Evolutionary conservation across 495 filamentous ascomycete genomes (phyloP).

Genomic region (Hypoxylon fuscum): DNA sequence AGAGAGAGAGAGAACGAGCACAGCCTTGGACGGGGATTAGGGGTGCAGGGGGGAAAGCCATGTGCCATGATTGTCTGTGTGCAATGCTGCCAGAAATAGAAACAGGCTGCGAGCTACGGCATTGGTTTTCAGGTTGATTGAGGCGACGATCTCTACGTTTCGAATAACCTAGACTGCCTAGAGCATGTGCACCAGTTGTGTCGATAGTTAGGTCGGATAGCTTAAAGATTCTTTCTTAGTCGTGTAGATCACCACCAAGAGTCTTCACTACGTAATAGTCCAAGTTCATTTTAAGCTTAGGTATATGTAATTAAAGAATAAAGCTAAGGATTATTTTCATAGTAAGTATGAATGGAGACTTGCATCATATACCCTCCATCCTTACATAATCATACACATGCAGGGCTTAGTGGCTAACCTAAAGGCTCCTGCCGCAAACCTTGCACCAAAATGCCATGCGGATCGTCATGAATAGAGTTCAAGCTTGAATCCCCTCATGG

Average conservation of each 20-base stretch:
- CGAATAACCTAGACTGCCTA: constrained; percentile 5
- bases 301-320: no score
- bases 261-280: no score
- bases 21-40: constrained; percentile 26
- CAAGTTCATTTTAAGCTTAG: no score
- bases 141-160: constrained; percentile 31
- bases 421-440: constrained; percentile 39
- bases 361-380: background rate
- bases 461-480: constrained; percentile 33
- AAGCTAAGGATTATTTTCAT: no score
- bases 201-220: no score
- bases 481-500: constrained; percentile 44
- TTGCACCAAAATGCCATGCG: constrained; percentile 25
- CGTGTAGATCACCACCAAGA: no score
- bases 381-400: constrained; percentile 16
- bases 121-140: constrained; percentile 40
- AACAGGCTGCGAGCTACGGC: constrained; percentile 30
- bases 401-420: constrained; percentile 40
- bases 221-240: no score
- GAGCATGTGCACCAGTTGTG: constrained; percentile 28
- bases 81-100: constrained; percentile 38
- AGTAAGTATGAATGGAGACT: constrained; percentile 1
- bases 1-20: constrained; percentile 4
- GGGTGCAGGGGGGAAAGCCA: constrained; percentile 31
- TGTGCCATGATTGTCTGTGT: constrained; percentile 38